Base-by-base conservation (phyloP, 805 yeast genomes). In the Metschnikowia santaceciliae region DNA sequence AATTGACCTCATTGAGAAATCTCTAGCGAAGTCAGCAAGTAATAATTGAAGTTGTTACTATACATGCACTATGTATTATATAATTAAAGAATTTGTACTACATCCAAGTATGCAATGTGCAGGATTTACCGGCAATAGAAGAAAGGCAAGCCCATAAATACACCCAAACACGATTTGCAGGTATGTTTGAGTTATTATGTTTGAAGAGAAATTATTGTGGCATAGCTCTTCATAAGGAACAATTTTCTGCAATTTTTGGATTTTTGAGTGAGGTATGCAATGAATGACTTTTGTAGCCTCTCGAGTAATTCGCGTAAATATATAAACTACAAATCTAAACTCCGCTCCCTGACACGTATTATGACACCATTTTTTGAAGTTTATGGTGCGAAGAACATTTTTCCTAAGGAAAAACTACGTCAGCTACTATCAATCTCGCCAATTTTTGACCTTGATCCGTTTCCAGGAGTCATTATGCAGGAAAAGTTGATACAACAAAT, bases 1-100 rank as follows among this genome's bases (percentile, higher is more conserved):
- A n/a, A 73, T 74, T 45, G 76, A 73, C 52, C 61, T 70, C 53
- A 71, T 74, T 35, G 78, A 74, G 56, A 69, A 70, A 50, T 68
- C 74, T 15, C 66, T 74, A 42, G 52, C 62, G 33, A 69, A 63
- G 44, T 52, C 68, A 3, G 50, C 52, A 26, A 52, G 41, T 14
- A 49, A 37, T 3, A 37, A 45, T 35, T 45, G 22, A 32, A 30
- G 23, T 34, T 22, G 19, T 26, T 6, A 22, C 10, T 20, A 20
- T 42, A 15, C 37, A 32, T 32, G 35, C 34, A 38, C 20, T 30
- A 20, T 42, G 34, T 33, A 42, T 6, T 42, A 42, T 26, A 39
- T 39, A 42, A 14, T 11, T 32, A 17, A 17, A 19, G 3, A 30
- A 19, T 15, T 26, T 26, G 11, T 26, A 26, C 19, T 19, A 32